Evolutionary conservation across 371 early-diverging fungal species (phyloP), one percentile per base, ranked within the genome.

Genomic region (Funneliformis caledonium): DNA sequence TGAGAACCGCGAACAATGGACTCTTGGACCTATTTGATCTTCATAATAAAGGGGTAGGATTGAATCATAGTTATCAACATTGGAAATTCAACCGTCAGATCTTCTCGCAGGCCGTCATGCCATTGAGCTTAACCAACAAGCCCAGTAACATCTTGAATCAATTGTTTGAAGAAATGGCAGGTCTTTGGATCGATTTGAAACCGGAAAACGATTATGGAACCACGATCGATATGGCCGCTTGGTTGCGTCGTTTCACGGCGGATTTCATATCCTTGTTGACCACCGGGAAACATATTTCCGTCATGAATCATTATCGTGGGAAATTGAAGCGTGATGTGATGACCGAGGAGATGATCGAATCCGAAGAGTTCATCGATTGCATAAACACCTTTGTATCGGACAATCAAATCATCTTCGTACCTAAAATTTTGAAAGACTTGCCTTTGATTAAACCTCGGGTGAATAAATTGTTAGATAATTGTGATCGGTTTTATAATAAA

Each of bases 11-110:
- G 2, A 77, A 77, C 65, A 47, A 65, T 67, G 78, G 78, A 33
- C 65, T 77, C n/a, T 65, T 77, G n/a, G 67, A 77, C 16, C 22
- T 77, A 47, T 77, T 77, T 64, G 78, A 77, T 67, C 78, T 77
- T 31, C 50, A 77, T 14, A 47, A 50, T 3, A 77, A 77, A 47
- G 78, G 78, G 0, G 45, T 77, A 64, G 78, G 42, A 65, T 43
- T 77, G 22, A 77, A 77, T 67, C 67, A 77, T 50, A 26, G 22
- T 62, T 76, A 62, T n/a, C 42, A 76, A 42, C 26, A 8, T 77
- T 77, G 78, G 78, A 77, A 77, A 77, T 77, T 77, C 0, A 77
- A 77, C 48, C 78, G 78, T 11, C 67, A 65, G 0, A 62, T 77
- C 14, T 77, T 77, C 65, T 47, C 67, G 11, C 78, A 77, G 4